phyloP scores from a whole-genome alignment of 805 yeast genomes.

The Wickerhamomyces chambardii region DNA sequence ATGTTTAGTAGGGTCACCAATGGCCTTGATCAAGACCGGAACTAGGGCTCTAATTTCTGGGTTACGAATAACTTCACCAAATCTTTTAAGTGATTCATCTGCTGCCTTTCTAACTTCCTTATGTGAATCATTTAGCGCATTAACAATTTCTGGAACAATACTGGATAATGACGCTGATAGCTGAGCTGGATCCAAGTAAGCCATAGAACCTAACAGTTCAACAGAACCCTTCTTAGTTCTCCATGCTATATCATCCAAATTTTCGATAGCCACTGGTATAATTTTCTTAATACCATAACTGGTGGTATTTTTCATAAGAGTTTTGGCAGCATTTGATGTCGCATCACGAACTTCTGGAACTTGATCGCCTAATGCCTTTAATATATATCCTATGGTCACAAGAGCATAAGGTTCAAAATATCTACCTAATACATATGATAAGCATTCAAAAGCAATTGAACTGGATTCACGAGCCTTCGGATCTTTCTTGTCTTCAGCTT shows the following conservation, averaged over 20 bases:
- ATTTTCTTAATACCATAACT: constrained; percentile 85
- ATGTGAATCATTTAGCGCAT: constrained; percentile 89
- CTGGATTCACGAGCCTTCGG: constrained; percentile 77
- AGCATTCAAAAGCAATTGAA: constrained; percentile 75
- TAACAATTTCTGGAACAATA: constrained; percentile 94
- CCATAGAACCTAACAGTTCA: constrained; percentile 95
- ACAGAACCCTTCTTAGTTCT: constrained; percentile 96
- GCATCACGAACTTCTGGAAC: constrained; percentile 83
- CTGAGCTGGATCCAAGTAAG: constrained; percentile 92
- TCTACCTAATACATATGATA: constrained; percentile 68
- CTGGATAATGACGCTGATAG: constrained; percentile 80
- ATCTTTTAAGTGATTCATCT: constrained; percentile 75
- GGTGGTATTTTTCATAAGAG: constrained; percentile 85
- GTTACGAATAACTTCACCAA: constrained; percentile 95
- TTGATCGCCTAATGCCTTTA: constrained; percentile 79
- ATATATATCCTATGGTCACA: constrained; percentile 74
- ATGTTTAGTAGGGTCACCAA: constrained; percentile 89
- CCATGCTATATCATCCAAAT: constrained; percentile 89
- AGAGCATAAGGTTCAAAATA: constrained; percentile 91
- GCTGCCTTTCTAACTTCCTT: constrained; percentile 97
- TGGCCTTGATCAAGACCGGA: constrained; percentile 80
- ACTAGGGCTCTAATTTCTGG: constrained; percentile 94
- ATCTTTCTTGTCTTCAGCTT: constrained; percentile 81
- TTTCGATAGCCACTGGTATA: constrained; percentile 84
- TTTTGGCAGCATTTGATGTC: constrained; percentile 77